These are phyloP conservation scores for Neospermospora avenae DNA, from an alignment of 2,329 filamentous ascomycete species.

Conservation along the genomic window DNA sequence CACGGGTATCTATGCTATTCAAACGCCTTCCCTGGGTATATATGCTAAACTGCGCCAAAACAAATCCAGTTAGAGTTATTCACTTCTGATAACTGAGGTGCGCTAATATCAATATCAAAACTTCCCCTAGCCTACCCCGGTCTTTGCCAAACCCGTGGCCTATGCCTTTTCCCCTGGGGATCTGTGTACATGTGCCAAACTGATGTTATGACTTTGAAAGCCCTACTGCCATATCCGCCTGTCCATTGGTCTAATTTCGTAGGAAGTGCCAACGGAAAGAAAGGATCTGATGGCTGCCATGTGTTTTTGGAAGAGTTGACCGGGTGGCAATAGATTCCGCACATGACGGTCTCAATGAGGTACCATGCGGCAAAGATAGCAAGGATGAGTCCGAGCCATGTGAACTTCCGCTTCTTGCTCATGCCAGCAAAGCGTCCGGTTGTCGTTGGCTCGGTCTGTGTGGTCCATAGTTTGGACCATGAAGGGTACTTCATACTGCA, in stretches of 20 bases:
- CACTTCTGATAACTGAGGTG: too few relatives aligned
- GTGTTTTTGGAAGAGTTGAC: constrained; percentile 44
- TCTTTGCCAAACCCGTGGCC: not conserved
- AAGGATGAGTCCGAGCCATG: constrained; percentile 35
- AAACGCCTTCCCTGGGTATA: too few relatives aligned
- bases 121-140: too few relatives aligned
- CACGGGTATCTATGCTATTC: constrained; percentile 7
- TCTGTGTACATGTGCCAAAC: constrained; percentile 5
- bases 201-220: not conserved
- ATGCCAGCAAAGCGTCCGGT: not conserved
- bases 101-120: too few relatives aligned
- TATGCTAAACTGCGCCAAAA: not conserved
- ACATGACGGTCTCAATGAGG: constrained; percentile 51
- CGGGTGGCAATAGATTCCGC: constrained; percentile 52
- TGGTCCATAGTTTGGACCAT: not conserved
- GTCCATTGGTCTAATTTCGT: constrained; percentile 62
- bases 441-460: not conserved
- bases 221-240: constrained; percentile 21
- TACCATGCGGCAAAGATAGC: constrained; percentile 51
- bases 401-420: constrained; percentile 24
- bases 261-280: constrained; percentile 57
- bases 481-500: not conserved
- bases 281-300: constrained; percentile 56
- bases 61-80: not conserved
- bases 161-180: not conserved